Percentiles rank a stretch among this genome's conserved stretches.
Evolutionary conservation across 306 rosid species (phyloP).

Genomic region (Quercus gilva): DNA sequence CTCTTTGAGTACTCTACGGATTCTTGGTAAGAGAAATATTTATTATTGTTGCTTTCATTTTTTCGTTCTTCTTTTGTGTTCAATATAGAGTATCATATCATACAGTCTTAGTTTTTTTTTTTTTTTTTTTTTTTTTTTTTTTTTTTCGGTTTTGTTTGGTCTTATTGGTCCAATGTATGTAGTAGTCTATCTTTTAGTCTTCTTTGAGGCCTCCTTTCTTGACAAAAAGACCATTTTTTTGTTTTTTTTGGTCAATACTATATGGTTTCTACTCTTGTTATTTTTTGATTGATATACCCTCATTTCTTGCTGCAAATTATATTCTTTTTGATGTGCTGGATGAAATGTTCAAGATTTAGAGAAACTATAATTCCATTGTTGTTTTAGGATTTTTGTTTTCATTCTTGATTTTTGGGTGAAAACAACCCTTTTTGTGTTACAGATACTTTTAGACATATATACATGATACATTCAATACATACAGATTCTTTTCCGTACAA

Average conservation of each 20-base stretch:
- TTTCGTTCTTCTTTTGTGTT: background rate
- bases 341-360: background rate
- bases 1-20: constrained; percentile 70
- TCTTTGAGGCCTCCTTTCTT: background rate
- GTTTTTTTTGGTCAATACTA: too few species aligned
- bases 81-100: too few species aligned
- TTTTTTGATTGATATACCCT: too few species aligned
- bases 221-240: too few species aligned
- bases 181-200: background rate
- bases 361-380: background rate
- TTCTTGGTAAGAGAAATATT: constrained; percentile 45
- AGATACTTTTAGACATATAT: too few species aligned
- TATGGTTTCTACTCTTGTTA: background rate
- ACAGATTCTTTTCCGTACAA: too few species aligned
- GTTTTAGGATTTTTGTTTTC: background rate
- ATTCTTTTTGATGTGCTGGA: background rate
- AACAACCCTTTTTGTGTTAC: background rate
- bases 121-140: too few species aligned
- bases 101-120: too few species aligned
- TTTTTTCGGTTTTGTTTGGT: too few species aligned
- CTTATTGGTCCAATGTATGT: too few species aligned
- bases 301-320: background rate
- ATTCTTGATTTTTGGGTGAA: background rate
- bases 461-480: background rate
- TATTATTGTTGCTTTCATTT: too few species aligned